A percentile compares a stretch with the other conserved stretches of the same genome.
phyloP scores from a whole-genome alignment of 805 yeast species.

The Cyberlindnera maritima region DNA sequence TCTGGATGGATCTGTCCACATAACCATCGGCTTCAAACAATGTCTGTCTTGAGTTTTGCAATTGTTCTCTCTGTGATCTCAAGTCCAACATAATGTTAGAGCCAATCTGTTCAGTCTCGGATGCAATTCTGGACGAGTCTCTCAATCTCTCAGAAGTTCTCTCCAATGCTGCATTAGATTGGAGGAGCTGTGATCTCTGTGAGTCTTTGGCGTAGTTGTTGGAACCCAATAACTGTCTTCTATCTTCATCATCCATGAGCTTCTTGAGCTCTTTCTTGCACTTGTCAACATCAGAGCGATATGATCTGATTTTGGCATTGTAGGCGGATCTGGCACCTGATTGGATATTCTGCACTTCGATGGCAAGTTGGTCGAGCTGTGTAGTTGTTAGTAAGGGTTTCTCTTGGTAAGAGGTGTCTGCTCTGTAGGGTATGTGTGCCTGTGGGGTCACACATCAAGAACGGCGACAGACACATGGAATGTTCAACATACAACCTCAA shows the following conservation, averaged over 20 bases:
- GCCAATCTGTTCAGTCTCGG: conserved; percentile 90
- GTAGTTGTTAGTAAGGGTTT: neutral
- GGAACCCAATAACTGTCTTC: conserved; percentile 69
- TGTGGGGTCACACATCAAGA: neutral
- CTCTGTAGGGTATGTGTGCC: neutral
- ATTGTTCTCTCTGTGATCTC: conserved; percentile 91
- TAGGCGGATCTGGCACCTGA: conserved; percentile 63
- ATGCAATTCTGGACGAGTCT: conserved; percentile 86
- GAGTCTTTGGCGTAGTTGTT: conserved; percentile 37
- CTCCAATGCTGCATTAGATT: conserved; percentile 77
- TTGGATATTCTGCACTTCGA: conserved; percentile 85
- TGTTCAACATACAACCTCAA: conserved; percentile 49
- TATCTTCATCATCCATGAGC: conserved; percentile 66
- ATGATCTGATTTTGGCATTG: conserved; percentile 75
- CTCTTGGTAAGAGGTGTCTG: neutral
- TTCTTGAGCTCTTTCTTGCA: conserved; percentile 54
- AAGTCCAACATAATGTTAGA: conserved; percentile 85
- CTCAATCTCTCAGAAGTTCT: conserved; percentile 78
- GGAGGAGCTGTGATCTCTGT: conserved; percentile 79
- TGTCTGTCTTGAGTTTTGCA: conserved; percentile 80
- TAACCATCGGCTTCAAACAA: conserved; percentile 87
- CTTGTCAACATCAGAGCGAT: conserved; percentile 57
- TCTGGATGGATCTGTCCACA: conserved; percentile 84
- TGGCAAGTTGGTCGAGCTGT: conserved; percentile 75
- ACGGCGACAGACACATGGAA: neutral